A percentile compares a stretch with the other conserved stretches of the same genome.
Conservation (phyloP, 129 eudicot species). For the Pseudognaphalium luteoalbum region DNA sequence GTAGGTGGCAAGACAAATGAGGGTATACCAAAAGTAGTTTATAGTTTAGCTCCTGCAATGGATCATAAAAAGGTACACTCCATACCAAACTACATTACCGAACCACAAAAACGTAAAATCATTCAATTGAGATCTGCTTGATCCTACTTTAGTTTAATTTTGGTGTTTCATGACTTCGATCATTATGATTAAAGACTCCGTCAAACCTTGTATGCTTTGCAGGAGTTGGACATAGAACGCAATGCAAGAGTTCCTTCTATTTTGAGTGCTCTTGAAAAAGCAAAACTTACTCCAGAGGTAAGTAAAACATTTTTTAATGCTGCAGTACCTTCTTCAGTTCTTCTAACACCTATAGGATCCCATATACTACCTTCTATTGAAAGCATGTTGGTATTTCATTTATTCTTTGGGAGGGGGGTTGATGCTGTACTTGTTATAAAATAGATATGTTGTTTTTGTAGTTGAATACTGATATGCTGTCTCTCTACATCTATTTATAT, state of each 20-base stretch:
- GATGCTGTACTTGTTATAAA: too few relatives aligned
- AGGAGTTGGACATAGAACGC: constrained; percentile 57
- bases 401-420: too few relatives aligned
- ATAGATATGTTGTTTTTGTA: too few relatives aligned
- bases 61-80: constrained; percentile 76
- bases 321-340: neutral
- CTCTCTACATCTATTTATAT: too few relatives aligned
- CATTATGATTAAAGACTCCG: too few relatives aligned
- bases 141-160: too few relatives aligned
- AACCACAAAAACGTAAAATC: neutral
- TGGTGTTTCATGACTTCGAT: too few relatives aligned
- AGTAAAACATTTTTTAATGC: too few relatives aligned
- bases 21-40: constrained; percentile 54
- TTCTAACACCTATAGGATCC: too few relatives aligned
- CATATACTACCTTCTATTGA: too few relatives aligned
- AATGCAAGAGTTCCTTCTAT: constrained; percentile 85
- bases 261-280: constrained; percentile 57
- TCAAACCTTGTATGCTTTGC: neutral
- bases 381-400: too few relatives aligned
- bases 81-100: neutral
- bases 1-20: neutral
- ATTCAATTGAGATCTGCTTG: neutral
- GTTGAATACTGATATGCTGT: too few relatives aligned
- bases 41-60: constrained; percentile 74
- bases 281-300: constrained; percentile 86